These are phyloP conservation scores for Apiospora sp. DNA, from an alignment of 2,329 filamentous ascomycete genomes.

Conservation along the genomic window DNA sequence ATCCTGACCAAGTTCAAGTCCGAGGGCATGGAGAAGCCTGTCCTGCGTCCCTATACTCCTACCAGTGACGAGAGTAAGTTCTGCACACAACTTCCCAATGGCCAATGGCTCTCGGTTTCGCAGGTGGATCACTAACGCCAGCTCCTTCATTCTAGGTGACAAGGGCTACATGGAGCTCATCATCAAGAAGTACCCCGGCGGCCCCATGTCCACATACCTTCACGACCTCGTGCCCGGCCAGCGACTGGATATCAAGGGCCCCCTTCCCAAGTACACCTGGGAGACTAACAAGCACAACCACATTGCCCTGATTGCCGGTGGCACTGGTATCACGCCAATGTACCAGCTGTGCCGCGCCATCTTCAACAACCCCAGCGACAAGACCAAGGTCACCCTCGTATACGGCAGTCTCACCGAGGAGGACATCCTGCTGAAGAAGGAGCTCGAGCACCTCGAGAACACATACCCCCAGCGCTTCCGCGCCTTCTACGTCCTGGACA, in stretches of 20 bases:
- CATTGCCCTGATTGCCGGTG: constrained; percentile 87
- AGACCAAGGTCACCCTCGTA: constrained; percentile 96
- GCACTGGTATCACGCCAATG: constrained; percentile 97
- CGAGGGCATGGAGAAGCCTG: constrained; percentile 82
- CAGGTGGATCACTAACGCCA: neutral
- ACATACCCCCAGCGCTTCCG: constrained; percentile 94
- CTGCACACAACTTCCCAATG: neutral
- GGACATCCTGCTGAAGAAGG: constrained; percentile 89
- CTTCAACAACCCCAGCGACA: constrained; percentile 95
- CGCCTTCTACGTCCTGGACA: constrained; percentile 92
- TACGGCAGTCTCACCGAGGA: constrained; percentile 91
- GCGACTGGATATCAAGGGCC: constrained; percentile 90
- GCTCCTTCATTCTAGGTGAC: constrained; percentile 58
- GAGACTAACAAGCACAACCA: constrained; percentile 91
- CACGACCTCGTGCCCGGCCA: constrained; percentile 85
- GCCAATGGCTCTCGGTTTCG: neutral
- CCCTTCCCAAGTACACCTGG: constrained; percentile 94
- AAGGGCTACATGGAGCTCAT: constrained; percentile 87
- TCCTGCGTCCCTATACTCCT: constrained; percentile 92
- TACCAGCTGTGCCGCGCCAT: constrained; percentile 92
- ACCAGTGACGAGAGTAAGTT: constrained; percentile 80
- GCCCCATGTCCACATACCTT: constrained; percentile 90
- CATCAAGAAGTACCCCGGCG: constrained; percentile 89
- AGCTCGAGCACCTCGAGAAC: constrained; percentile 89
- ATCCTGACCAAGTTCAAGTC: constrained; percentile 92